These are phyloP conservation scores for Paecilomyces sp. DNA, from an alignment of 2,329 filamentous ascomycete genomes.

Conservation along the genomic window DNA sequence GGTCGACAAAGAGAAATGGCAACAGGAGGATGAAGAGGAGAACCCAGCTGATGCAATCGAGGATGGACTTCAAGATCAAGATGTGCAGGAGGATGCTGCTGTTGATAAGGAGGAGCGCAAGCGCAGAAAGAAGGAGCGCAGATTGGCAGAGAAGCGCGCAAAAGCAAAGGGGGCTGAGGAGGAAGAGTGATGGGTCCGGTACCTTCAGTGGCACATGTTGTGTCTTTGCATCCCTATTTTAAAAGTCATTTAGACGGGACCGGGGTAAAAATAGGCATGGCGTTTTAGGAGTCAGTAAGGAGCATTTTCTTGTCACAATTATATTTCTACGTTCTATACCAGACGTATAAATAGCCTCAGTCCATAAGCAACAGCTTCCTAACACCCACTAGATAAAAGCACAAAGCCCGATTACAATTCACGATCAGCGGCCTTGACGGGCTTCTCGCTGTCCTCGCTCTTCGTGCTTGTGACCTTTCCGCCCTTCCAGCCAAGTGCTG, in stretches of 20 bases:
- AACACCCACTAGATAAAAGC: constrained; percentile 1
- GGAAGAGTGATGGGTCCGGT: constrained; percentile 11
- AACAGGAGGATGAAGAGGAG: constrained; percentile 36
- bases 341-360: not conserved
- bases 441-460: constrained; percentile 49
- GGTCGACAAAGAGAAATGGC: constrained; percentile 30
- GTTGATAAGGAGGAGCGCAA: constrained; percentile 49
- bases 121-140: constrained; percentile 49
- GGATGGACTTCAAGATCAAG: constrained; percentile 27
- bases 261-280: constrained; percentile 1
- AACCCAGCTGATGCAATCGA: constrained; percentile 31
- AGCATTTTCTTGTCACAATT: constrained; percentile 10
- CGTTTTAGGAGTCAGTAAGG: constrained; percentile 18
- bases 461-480: constrained; percentile 40
- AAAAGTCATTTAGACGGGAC: not conserved
- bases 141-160: constrained; percentile 37
- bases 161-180: constrained; percentile 20
- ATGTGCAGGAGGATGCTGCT: constrained; percentile 23
- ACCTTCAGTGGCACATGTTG: not conserved
- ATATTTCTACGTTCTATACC: constrained; percentile 4
- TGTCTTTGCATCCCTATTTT: not conserved
- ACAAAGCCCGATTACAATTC: constrained; percentile 53
- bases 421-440: constrained; percentile 65
- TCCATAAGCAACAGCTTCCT: not conserved
- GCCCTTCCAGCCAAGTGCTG: constrained; percentile 81